Evolutionary conservation across 768 basidiomycete species (phyloP).

Genomic region (Boletus patriciae): DNA sequence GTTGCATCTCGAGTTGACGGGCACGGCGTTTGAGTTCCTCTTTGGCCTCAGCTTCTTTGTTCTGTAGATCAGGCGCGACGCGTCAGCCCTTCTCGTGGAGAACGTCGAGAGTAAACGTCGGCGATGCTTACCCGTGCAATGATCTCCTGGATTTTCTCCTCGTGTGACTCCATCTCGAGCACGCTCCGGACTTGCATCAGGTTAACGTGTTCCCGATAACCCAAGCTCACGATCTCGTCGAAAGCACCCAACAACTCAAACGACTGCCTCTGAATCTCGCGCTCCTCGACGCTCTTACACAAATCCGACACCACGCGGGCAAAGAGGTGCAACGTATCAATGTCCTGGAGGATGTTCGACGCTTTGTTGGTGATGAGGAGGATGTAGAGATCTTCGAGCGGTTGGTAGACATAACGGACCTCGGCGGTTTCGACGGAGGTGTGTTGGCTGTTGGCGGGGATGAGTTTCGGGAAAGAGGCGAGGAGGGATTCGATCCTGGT

Average conservation of each 20-base stretch:
- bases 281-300: constrained; percentile 82
- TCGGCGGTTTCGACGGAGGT: constrained; percentile 95
- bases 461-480: constrained; percentile 95
- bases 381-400: constrained; percentile 95
- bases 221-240: constrained; percentile 93
- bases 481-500: constrained; percentile 94
- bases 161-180: constrained; percentile 88
- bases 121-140: constrained; percentile 74
- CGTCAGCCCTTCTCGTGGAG: not conserved
- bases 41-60: constrained; percentile 99
- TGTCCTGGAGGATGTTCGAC: constrained; percentile 98
- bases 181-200: constrained; percentile 76
- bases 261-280: constrained; percentile 85
- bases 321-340: constrained; percentile 93
- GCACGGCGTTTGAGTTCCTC: constrained; percentile 98
- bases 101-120: not conserved
- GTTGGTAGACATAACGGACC: constrained; percentile 96
- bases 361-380: constrained; percentile 97
- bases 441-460: constrained; percentile 91
- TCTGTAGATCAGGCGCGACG: constrained; percentile 43
- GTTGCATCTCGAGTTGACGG: constrained; percentile 97
- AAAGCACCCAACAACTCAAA: constrained; percentile 95
- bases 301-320: constrained; percentile 92
- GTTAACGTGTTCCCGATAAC: constrained; percentile 78
- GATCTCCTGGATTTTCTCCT: constrained; percentile 96